Conservation (phyloP, 306 rosid species). For the Pyrus betulifolia region DNA sequence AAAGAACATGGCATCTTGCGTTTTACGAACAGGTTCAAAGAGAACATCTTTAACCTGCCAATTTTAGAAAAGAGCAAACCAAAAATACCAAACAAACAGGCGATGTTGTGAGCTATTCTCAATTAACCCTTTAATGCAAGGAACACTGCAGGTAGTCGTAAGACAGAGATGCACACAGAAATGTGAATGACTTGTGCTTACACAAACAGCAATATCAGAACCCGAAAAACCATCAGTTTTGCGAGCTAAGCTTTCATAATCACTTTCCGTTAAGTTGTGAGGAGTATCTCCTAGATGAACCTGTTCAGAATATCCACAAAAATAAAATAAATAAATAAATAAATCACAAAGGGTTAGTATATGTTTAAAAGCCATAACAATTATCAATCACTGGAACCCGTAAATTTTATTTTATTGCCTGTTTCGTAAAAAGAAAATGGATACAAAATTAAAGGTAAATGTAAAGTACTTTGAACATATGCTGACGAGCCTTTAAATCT, state of each 20-base stretch:
- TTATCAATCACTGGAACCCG: neutral
- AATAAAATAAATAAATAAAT: too few species aligned
- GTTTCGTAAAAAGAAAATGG: neutral
- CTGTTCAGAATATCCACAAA: slow-evolving; percentile 33
- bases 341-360: neutral
- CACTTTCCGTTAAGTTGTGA: slow-evolving; percentile 73
- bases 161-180: neutral
- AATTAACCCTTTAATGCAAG: neutral
- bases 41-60: slow-evolving; percentile 94
- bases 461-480: slow-evolving; percentile 79
- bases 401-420: neutral
- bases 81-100: neutral
- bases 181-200: slow-evolving; percentile 42
- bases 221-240: slow-evolving; percentile 93
- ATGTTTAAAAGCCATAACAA: neutral
- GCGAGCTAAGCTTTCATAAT: slow-evolving; percentile 77
- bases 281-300: slow-evolving; percentile 99
- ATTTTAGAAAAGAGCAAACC: neutral
- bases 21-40: slow-evolving; percentile 97
- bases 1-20: slow-evolving; percentile 99
- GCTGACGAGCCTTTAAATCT: slow-evolving; percentile 89
- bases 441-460: slow-evolving; percentile 13
- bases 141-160: neutral
- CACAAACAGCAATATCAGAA: slow-evolving; percentile 94
- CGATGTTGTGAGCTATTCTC: neutral